Base-by-base conservation (phyloP, 352 stramenopile species). In the Phytopythium mirpurense region DNA sequence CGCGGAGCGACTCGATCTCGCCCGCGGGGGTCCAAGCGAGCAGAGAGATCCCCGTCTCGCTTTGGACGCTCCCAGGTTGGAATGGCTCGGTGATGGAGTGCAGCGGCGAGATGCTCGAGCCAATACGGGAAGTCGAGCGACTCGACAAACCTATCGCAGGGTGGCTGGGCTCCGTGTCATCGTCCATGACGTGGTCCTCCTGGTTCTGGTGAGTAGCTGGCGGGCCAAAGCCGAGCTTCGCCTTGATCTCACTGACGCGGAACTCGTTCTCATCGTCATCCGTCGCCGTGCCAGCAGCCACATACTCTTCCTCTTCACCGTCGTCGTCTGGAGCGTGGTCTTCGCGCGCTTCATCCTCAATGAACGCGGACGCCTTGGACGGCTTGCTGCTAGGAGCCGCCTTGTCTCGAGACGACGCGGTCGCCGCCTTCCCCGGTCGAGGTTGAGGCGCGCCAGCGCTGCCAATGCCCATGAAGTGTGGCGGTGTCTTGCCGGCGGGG, bases 231-330 rank as follows among this genome's bases (percentile, higher is more conserved):
- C 83, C 83, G 35, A 91, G 91, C 49, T 79, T 90, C 15, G 70
- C 75, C 48, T 94, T 94, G 59, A 94, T 94, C 1, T 78, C 78
- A 29, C 89, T 78, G 3, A 94, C 78, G 38, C 82, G 68, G 2
- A 71, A 74, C 45, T 93, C 82, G 16, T 76, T 74, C 8, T 90
- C 82, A 40, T 88, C 71, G 14, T 79, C 62, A 36, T 80, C 73
- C 0, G 40, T 45, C 14, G 19, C 40, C 1, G 61, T 61, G 6
- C 34, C 47, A 16, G 34, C 31, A 32, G 21, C 35, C 4, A 51
- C 32, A 1, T 74, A 67, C 43, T 72, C 65, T 15, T 74, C 62
- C n/a, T 77, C 65, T 5, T 72, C 57, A 0, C 64, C 56, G n/a
- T 58, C 70, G 7, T 71, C 59, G 31, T 67, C 37, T n/a, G 60